Conservation (phyloP, 352 stramenopile genomes). For the Pelagophyceae sp. region DNA sequence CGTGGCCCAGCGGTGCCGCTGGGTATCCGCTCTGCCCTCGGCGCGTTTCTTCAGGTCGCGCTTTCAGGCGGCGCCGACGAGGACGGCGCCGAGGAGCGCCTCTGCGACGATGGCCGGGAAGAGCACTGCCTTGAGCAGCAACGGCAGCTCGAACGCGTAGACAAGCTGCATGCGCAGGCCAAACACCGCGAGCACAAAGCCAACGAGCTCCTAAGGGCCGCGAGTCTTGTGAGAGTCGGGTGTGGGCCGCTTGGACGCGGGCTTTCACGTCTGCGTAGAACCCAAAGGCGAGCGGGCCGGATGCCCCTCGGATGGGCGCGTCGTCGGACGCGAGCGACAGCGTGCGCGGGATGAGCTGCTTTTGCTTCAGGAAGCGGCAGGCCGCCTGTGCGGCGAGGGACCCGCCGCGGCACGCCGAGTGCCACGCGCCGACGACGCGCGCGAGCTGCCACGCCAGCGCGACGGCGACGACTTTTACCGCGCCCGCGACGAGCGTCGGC, state of each 20-base stretch:
- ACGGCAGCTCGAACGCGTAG: not conserved
- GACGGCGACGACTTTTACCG: not conserved
- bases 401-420: not conserved
- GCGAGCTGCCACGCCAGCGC: not conserved
- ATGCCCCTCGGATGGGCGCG: not conserved
- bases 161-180: not conserved
- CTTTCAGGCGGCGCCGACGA: not conserved
- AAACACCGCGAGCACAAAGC: not conserved
- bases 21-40: too few species aligned
- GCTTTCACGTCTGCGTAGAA: conserved; percentile 10
- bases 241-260: too few species aligned
- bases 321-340: conserved; percentile 10
- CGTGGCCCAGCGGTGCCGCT: too few species aligned
- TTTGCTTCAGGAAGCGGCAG: not conserved
- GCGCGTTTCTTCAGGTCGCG: too few species aligned
- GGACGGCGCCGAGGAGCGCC: not conserved
- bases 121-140: not conserved
- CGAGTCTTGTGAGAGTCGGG: too few species aligned
- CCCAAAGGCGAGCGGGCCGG: not conserved
- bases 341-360: not conserved
- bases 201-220: not conserved
- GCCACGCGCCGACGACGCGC: not conserved
- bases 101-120: not conserved
- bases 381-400: not conserved
- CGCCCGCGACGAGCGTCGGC: not conserved